These are phyloP conservation scores for Falciphora oryzae DNA, from an alignment of 2,329 filamentous ascomycete species.

Conservation along the genomic window DNA sequence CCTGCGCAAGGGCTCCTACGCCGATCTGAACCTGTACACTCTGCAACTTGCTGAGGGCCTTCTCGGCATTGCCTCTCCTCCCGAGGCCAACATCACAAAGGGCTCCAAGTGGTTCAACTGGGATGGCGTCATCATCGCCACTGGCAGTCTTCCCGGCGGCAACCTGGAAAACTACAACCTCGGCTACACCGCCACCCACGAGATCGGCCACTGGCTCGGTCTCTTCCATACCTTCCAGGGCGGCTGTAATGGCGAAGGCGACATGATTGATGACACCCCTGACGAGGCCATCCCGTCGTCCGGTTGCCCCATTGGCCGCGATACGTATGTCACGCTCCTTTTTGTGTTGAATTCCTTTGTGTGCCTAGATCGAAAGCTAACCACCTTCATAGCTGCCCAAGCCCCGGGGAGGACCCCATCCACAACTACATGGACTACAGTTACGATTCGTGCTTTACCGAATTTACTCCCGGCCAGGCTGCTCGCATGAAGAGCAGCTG, in stretches of 20 bases:
- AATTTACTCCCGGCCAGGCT: conserved; percentile 1
- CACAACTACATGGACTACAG: conserved; percentile 34
- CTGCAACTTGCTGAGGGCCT: too few relatives aligned
- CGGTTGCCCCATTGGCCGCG: conserved; percentile 31
- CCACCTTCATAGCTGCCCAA: too few relatives aligned
- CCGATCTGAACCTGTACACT: too few relatives aligned
- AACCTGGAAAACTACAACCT: conserved; percentile 26
- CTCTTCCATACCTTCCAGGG: conserved; percentile 39
- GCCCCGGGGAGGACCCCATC: too few relatives aligned
- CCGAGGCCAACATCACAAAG: too few relatives aligned
- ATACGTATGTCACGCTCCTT: too few relatives aligned
- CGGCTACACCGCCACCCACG: conserved; percentile 33
- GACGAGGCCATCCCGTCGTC: conserved; percentile 27
- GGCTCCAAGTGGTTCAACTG: too few relatives aligned
- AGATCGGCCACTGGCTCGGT: conserved; percentile 39
- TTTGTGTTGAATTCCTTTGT: too few relatives aligned
- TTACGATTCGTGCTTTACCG: conserved; percentile 3
- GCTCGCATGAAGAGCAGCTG: too few relatives aligned
- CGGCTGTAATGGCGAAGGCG: conserved; percentile 30
- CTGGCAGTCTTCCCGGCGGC: conserved; percentile 23
- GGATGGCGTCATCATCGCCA: conserved; percentile 25
- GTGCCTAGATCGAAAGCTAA: too few relatives aligned
- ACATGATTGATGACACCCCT: conserved; percentile 34
- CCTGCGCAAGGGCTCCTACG: too few relatives aligned
- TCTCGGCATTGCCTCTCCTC: too few relatives aligned